Base-by-base conservation (phyloP, 75 land plant species). In the Pinus albicaulis region DNA sequence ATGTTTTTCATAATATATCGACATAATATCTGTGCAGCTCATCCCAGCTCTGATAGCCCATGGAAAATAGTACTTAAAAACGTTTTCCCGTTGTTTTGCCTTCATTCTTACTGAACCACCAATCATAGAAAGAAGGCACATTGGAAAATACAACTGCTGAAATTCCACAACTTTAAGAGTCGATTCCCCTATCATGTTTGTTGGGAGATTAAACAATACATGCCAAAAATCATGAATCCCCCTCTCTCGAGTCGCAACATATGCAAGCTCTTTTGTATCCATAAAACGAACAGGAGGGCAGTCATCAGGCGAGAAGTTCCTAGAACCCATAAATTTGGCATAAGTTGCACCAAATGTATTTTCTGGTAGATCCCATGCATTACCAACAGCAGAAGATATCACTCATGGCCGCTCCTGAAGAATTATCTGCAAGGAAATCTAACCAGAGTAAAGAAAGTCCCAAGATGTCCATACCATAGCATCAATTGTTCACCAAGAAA, bases 181-280 rank as follows among this genome's bases (percentile, higher is more conserved):
- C 0, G 94, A 85, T 79, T 97, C 98, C 4, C 99, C 99, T 0
- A 95, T 82, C 75, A 97, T 70, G 80, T 88, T 97, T 13, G 99
- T 97, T 3, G 93, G 98, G n/a, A 95, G 91, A 25, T 77, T 82
- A 74, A 97, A 97, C 13, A 97, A 84, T 7, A 92, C 94, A 77
- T 97, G 99, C 99, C 99, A 97, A 76, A 97, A 97, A 66, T 97
- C 98, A 82, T 97, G 99, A 26, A 94, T 93, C 75, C 92, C 99
- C 71, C 99, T 89, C 34, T 95, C 95, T 16, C 99, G 90, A 55
- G 90, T 95, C 0, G 98, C 99, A 64, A 94, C 92, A 81, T 94
- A 97, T 41, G 95, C 99, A 41, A 97, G 89, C 79, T 97, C 98
- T 44, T 97, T 92, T 28, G 95, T 80, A 36, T 97, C 99, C 90